Conservation (phyloP, 768 basidiomycete genomes). For the Pulveroboletus sp. region DNA sequence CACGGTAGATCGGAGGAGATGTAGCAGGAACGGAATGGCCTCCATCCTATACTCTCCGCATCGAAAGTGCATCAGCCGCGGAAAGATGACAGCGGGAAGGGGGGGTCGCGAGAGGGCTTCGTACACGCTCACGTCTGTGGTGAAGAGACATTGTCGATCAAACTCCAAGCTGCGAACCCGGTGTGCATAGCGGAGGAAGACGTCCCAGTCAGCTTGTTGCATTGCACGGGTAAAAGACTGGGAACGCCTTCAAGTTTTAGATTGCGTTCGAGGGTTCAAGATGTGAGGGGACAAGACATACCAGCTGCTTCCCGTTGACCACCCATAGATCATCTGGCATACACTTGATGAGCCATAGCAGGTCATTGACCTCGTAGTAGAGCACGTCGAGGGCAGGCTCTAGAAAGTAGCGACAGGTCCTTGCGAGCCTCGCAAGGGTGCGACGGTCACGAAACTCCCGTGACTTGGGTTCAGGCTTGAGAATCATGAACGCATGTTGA, state of each 20-base stretch:
- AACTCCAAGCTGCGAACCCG: slow-evolving; percentile 31
- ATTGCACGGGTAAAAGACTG: slow-evolving; percentile 23
- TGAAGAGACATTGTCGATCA: slow-evolving; percentile 23
- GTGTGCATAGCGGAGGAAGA: slow-evolving; percentile 26
- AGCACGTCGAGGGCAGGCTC: slow-evolving; percentile 31
- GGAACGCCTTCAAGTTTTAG: slow-evolving; percentile 2
- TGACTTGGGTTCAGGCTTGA: slow-evolving; percentile 26
- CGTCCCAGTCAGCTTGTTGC: slow-evolving; percentile 23
- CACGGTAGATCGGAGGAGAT: slow-evolving; percentile 24
- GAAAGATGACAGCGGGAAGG: slow-evolving; percentile 17
- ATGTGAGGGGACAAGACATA: slow-evolving; percentile 1
- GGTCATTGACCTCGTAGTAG: slow-evolving; percentile 29
- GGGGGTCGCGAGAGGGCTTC: slow-evolving; percentile 14
- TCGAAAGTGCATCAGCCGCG: slow-evolving; percentile 25
- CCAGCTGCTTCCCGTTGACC: slow-evolving; percentile 30
- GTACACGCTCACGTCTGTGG: slow-evolving; percentile 22
- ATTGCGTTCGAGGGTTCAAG: not conserved
- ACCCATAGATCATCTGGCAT: slow-evolving; percentile 31
- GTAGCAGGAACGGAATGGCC: slow-evolving; percentile 21
- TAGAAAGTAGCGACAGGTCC: slow-evolving; percentile 28
- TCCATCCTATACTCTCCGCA: slow-evolving; percentile 23
- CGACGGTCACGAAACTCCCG: slow-evolving; percentile 27
- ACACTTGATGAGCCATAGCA: slow-evolving; percentile 30
- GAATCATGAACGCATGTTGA: slow-evolving; percentile 25
- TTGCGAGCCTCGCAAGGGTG: slow-evolving; percentile 31